Evolutionary conservation across 176 grass and related monocot species (phyloP), one percentile per base, ranked within the genome.

Genomic region (Avena eriantha): DNA sequence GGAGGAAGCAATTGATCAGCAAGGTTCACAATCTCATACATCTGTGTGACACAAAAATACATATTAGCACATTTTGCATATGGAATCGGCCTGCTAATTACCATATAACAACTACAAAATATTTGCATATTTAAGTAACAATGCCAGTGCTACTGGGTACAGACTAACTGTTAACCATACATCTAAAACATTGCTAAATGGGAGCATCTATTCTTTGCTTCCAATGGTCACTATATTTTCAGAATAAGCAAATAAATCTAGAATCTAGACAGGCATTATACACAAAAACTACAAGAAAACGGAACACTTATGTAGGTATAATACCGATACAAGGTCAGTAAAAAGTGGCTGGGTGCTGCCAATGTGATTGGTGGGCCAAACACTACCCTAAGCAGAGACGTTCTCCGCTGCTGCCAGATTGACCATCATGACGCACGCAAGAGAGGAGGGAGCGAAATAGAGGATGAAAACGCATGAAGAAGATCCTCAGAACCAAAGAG

Each of bases 21-120:
- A 72, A 97, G 95, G 84, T 89, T 97, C 71, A 97, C 95, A 47
- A 92, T 97, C 82, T 90, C 95, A 69, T 90, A 92, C 88, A 97
- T 92, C 95, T 97, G 89, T 69, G 35, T 21, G 48, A 92, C 31
- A 86, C 47, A 86, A 73, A 21, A 85, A 24, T 82, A 66, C 36
- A 41, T 72, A 33, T 74, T 76, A 75, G 29, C 15, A 72, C 68
- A 53, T 35, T 82, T 84, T 73, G 48, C 75, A 81, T 29, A 55
- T 76, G 35, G 5, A 57, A 78, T 73, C 18, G 57, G 60, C 64
- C 18, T 80, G 43, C 15, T 23, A 58, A 77, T 41, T 59, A 83
- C 57, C 17, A 63, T 80, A 69, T 26, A 73, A 73, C 69, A 87
- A 80, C 60, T 56, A 73, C 23, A 43, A 55, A 31, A 80, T 54